Conservation (phyloP, 1,139 yeast genomes). For the Yamadazyma atlantica region DNA sequence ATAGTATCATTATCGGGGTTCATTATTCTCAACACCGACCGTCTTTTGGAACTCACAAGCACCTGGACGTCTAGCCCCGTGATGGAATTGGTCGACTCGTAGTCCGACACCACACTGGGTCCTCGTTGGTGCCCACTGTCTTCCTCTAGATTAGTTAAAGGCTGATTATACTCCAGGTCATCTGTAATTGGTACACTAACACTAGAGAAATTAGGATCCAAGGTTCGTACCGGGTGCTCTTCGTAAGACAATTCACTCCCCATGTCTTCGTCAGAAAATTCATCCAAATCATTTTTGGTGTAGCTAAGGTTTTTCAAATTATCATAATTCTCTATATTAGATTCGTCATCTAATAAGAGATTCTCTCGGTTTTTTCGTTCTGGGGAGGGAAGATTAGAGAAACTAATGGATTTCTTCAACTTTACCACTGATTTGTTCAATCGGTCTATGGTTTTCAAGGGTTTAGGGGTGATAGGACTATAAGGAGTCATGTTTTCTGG, state of each 20-base stretch:
- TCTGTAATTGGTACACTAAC: no score
- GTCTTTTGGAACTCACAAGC: slow-evolving; percentile 66
- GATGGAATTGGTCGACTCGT: slow-evolving; percentile 9
- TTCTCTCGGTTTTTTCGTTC: slow-evolving; percentile 8
- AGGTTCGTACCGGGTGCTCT: not conserved
- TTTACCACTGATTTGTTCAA: slow-evolving; percentile 25
- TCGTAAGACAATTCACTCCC: not conserved
- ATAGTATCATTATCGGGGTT: slow-evolving; percentile 52
- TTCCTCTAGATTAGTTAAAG: not conserved
- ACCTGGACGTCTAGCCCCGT: slow-evolving; percentile 67
- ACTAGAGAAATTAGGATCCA: not conserved
- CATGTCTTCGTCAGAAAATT: slow-evolving; percentile 7
- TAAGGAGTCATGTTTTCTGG: slow-evolving; percentile 10
- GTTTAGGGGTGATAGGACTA: slow-evolving; percentile 14
- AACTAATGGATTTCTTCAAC: slow-evolving; percentile 23
- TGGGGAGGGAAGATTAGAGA: slow-evolving; percentile 15
- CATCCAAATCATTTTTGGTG: slow-evolving; percentile 13
- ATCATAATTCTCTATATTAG: slow-evolving; percentile 11
- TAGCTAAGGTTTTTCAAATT: not conserved
- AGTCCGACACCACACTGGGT: slow-evolving; percentile 7
- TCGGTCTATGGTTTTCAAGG: slow-evolving; percentile 15
- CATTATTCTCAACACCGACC: slow-evolving; percentile 60
- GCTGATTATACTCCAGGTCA: no score
- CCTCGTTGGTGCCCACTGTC: not conserved
- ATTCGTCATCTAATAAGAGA: slow-evolving; percentile 14